Conservation (phyloP, 495 filamentous ascomycete genomes). For the Elasticomyces elasticus region DNA sequence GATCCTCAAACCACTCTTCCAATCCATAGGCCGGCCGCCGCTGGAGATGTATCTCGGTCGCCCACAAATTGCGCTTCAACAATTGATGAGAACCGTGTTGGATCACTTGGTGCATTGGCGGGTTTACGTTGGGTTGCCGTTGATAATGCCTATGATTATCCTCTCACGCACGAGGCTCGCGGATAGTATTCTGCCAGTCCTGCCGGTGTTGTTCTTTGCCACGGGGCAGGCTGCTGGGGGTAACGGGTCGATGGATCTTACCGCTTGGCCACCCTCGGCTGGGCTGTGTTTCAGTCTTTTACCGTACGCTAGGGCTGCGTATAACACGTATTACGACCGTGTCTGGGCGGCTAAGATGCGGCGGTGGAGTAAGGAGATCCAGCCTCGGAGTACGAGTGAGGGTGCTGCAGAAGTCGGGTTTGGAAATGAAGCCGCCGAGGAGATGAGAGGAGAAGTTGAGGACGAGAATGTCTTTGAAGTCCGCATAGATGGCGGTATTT, state of each 20-base stretch:
- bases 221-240: slow-evolving; percentile 28
- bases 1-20: slow-evolving; percentile 34
- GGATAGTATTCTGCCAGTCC: slow-evolving; percentile 49
- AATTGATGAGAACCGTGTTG: not conserved
- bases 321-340: slow-evolving; percentile 55
- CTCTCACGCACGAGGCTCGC: slow-evolving; percentile 49
- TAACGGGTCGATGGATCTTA: slow-evolving; percentile 34
- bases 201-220: slow-evolving; percentile 54
- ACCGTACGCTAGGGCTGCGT: slow-evolving; percentile 57
- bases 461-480: slow-evolving; percentile 28
- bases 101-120: slow-evolving; percentile 29
- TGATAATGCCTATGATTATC: slow-evolving; percentile 53
- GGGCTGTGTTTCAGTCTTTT: slow-evolving; percentile 59
- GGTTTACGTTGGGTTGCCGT: slow-evolving; percentile 44
- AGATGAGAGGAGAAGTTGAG: slow-evolving; percentile 30
- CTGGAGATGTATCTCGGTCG: slow-evolving; percentile 3
- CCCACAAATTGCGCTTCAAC: not conserved
- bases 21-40: slow-evolving; percentile 6
- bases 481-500: slow-evolving; percentile 28
- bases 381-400: slow-evolving; percentile 46
- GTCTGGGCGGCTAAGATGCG: slow-evolving; percentile 53
- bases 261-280: slow-evolving; percentile 64
- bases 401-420: slow-evolving; percentile 22
- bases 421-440: too few relatives aligned
- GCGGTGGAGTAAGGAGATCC: slow-evolving; percentile 56